These are phyloP conservation scores for Phialemoniopsis sp. DNA, from an alignment of 2,329 filamentous ascomycete genomes.

Conservation along the genomic window DNA sequence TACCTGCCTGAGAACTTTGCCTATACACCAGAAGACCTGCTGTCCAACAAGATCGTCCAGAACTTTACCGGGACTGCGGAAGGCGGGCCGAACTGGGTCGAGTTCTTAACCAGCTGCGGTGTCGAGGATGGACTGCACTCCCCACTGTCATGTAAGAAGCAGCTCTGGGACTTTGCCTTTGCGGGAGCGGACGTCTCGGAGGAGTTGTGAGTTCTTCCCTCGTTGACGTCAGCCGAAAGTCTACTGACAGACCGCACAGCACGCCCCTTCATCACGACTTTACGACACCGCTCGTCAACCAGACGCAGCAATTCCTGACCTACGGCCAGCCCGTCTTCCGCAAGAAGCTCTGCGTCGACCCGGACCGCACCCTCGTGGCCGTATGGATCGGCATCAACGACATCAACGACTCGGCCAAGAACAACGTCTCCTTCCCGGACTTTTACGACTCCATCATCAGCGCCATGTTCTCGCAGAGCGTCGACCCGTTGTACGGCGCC, in stretches of 20 bases:
- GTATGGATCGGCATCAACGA: slow-evolving; percentile 57
- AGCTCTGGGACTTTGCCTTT: slow-evolving; percentile 55
- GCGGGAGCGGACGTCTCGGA: slow-evolving; percentile 45
- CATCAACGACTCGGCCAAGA: slow-evolving; percentile 43
- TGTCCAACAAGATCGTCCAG: slow-evolving; percentile 45
- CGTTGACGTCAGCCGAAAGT: neutral
- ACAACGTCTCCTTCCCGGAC: slow-evolving; percentile 32
- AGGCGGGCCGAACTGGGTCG: slow-evolving; percentile 51
- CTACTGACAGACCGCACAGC: slow-evolving; percentile 12
- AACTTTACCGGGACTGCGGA: slow-evolving; percentile 46
- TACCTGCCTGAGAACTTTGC: slow-evolving; percentile 31
- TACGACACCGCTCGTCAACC: slow-evolving; percentile 43
- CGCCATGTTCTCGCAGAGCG: slow-evolving; percentile 31
- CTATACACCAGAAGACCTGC: slow-evolving; percentile 36
- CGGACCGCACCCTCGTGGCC: slow-evolving; percentile 36
- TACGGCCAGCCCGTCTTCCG: slow-evolving; percentile 37
- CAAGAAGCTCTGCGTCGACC: slow-evolving; percentile 17
- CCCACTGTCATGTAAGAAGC: slow-evolving; percentile 35
- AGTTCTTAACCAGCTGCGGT: slow-evolving; percentile 48
- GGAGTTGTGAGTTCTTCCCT: slow-evolving; percentile 22
- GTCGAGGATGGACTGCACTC: slow-evolving; percentile 33
- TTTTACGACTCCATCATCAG: slow-evolving; percentile 38
- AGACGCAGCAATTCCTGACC: slow-evolving; percentile 40
- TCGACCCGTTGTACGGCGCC: slow-evolving; percentile 31
- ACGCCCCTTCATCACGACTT: slow-evolving; percentile 46